These are phyloP conservation scores for Nicotiana otophora DNA, from an alignment of 257 asterid genomes.

Conservation along the genomic window DNA sequence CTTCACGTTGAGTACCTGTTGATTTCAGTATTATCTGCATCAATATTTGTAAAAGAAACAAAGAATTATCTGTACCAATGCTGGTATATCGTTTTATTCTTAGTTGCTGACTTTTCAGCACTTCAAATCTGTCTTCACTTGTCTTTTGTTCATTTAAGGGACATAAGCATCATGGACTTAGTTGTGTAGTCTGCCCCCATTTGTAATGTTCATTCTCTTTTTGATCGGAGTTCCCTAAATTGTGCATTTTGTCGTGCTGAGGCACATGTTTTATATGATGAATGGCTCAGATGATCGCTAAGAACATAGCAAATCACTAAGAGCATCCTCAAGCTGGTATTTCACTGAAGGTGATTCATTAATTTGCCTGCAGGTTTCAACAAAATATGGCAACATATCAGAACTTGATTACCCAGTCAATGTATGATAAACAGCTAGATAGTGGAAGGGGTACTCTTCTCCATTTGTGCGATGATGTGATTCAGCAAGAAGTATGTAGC, in stretches of 20 bases:
- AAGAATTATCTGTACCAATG: not conserved
- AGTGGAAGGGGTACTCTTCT: conserved; percentile 97
- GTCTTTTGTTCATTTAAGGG: not conserved
- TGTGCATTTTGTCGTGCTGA: not conserved
- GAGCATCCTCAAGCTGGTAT: not conserved
- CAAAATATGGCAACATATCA: conserved; percentile 90
- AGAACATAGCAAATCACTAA: not conserved
- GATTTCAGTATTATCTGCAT: not conserved
- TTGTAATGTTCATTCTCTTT: not conserved
- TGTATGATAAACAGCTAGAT: conserved; percentile 98
- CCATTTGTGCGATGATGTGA: conserved; percentile 96
- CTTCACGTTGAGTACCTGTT: conserved; percentile 69
- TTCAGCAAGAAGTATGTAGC: conserved; percentile 85
- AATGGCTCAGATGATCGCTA: not conserved
- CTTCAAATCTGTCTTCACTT: not conserved
- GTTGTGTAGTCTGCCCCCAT: not conserved
- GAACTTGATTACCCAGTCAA: conserved; percentile 91
- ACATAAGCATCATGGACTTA: not conserved
- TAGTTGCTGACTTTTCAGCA: not conserved
- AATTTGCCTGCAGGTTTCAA: conserved; percentile 61
- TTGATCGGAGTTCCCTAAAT: not conserved
- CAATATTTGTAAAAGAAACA: not conserved
- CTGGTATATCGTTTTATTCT: not conserved
- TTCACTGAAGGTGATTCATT: conserved; percentile 21
- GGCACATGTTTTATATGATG: not conserved